Evolutionary conservation across 371 early-diverging fungal species (phyloP).

Genomic region (Zancudomyces culisetae): DNA sequence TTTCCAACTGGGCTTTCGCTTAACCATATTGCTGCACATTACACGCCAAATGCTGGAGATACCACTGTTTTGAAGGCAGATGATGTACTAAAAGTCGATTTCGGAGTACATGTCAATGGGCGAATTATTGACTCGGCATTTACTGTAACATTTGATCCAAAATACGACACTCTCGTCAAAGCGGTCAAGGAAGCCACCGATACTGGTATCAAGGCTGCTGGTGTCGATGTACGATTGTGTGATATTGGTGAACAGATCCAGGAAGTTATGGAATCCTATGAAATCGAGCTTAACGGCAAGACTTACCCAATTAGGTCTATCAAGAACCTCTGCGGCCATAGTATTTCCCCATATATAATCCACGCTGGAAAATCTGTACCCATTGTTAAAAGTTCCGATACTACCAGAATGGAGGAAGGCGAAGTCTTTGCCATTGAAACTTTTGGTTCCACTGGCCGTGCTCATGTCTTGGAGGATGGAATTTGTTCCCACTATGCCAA

Average conservation of each 20-base stretch:
- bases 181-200: constrained; percentile 97
- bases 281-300: constrained; percentile 89
- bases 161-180: constrained; percentile 69
- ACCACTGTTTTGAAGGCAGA: constrained; percentile 71
- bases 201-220: constrained; percentile 85
- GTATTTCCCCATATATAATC: constrained; percentile 87
- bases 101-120: constrained; percentile 96
- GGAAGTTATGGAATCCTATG: constrained; percentile 97
- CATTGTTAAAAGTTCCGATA: constrained; percentile 76
- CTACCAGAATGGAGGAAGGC: constrained; percentile 93
- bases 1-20: constrained; percentile 98
- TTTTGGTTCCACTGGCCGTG: constrained; percentile 97
- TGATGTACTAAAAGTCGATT: constrained; percentile 98
- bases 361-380: constrained; percentile 97
- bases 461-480: constrained; percentile 77
- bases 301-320: constrained; percentile 89
- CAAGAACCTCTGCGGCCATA: constrained; percentile 96
- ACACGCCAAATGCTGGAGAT: constrained; percentile 96
- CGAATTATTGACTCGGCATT: constrained; percentile 98
- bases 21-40: constrained; percentile 99
- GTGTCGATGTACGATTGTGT: constrained; percentile 90
- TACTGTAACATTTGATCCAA: constrained; percentile 88
- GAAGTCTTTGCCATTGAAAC: constrained; percentile 98
- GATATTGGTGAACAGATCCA: constrained; percentile 97
- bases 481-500: constrained; percentile 93